Percentiles rank a stretch among this genome's conserved stretches.
phyloP scores from a whole-genome alignment of 495 filamentous ascomycete species.

The Pyrenopolyporus hunteri region DNA sequence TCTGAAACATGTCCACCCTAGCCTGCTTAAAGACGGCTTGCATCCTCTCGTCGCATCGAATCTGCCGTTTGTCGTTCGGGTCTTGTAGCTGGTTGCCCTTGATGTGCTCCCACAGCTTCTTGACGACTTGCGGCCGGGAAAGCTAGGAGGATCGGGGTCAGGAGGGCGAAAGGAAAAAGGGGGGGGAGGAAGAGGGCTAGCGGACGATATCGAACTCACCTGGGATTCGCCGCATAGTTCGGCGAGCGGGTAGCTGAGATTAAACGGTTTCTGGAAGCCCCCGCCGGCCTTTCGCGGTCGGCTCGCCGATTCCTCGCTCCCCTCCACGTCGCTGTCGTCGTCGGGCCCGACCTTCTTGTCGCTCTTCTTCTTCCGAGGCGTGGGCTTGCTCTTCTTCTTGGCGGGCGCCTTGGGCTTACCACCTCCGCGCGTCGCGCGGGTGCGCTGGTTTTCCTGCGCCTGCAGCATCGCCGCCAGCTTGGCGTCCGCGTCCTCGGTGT shows the following conservation, averaged over 20 bases:
- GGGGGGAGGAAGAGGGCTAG: too few species aligned
- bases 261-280: conserved; percentile 60
- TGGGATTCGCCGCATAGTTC: conserved; percentile 64
- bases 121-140: conserved; percentile 92
- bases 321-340: conserved; percentile 78
- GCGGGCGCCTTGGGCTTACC: conserved; percentile 61
- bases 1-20: conserved; percentile 96
- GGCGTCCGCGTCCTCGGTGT: conserved; percentile 75
- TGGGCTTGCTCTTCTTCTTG: conserved; percentile 69
- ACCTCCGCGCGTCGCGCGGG: conserved; percentile 73
- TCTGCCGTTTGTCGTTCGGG: conserved; percentile 87
- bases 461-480: conserved; percentile 85
- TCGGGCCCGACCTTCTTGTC: conserved; percentile 75
- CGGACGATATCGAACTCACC: too few species aligned
- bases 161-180: too few species aligned
- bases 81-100: conserved; percentile 87
- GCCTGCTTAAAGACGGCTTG: conserved; percentile 88
- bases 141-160: conserved; percentile 57
- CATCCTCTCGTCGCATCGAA: conserved; percentile 89
- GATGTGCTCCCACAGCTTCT: conserved; percentile 93
- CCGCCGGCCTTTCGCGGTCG: conserved; percentile 59
- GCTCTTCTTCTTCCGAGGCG: conserved; percentile 71
- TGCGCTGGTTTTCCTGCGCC: conserved; percentile 82
- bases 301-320: conserved; percentile 58
- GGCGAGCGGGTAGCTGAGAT: conserved; percentile 54